Evolutionary conservation across 768 basidiomycete species (phyloP), one percentile per base, ranked within the genome.

Genomic region (Podaxis sp.): DNA sequence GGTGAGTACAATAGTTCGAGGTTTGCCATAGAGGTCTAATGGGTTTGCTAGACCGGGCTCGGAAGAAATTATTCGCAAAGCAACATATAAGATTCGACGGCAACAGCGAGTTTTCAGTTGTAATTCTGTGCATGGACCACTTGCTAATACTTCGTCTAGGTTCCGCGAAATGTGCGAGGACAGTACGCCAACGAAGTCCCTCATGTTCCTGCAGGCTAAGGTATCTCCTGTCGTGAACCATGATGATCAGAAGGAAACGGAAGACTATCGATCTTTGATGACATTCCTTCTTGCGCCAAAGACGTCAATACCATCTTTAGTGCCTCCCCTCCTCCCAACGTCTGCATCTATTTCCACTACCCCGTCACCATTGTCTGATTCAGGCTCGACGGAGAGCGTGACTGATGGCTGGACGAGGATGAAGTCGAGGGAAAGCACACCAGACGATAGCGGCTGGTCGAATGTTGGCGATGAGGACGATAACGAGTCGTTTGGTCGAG

Each of bases 151-250:
- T 36, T 55, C 36, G 10, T 30, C 30, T 66, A 93, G 91, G 67
- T 93, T 93, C 75, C 84, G 87, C n/a, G 91, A 94, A 69, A 87
- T 92, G 82, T 90, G 90, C 68, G 85, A 86, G 71, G 84, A 85
- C 50, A 78, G 74, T 15, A 73, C 86, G 1, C 77, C 84, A 0
- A 80, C 89, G 24, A 83, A 86, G 68, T 89, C 92, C 0, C 79
- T 94, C 44, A 80, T 77, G 13, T 93, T 91, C 74, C 75, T 94
- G 37, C 88, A 88, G 71, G 84, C 78, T 0, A 81, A 88, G 54
- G 88, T 94, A 8, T 86, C 86, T 0, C 79, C 80, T 1, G 86
- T 90, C 2, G 91, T 93, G 17, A 84, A 93, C 70, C 90, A 91
- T 66, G 77, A 74, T 60, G 82, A 88, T 66, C 67, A 80, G 0